A percentile compares a stretch with the other conserved stretches of the same genome.
phyloP scores from a whole-genome alignment of 2,329 filamentous ascomycete species.

The Leptographium wingfieldii region DNA sequence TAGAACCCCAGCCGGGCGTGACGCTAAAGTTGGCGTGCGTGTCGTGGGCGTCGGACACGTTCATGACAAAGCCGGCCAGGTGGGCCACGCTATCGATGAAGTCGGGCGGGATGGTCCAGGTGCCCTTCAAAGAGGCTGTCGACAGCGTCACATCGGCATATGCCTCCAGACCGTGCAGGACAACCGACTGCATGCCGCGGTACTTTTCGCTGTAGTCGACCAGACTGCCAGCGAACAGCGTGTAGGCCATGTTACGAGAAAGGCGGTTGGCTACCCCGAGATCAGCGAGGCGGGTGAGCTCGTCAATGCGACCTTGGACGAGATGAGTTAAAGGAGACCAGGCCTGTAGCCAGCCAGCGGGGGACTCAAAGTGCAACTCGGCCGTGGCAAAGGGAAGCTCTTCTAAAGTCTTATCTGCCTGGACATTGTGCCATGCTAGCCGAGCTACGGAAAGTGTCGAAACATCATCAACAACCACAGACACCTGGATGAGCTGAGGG shows the following conservation, averaged over 20 bases:
- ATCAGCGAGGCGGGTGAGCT: too few relatives aligned
- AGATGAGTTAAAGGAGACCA: too few relatives aligned
- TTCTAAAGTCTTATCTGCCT: too few relatives aligned
- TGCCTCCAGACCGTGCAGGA: conserved; percentile 2
- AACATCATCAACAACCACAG: too few relatives aligned
- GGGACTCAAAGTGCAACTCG: too few relatives aligned
- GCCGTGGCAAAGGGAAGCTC: too few relatives aligned
- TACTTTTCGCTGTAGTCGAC: conserved; percentile 1
- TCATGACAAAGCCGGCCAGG: conserved; percentile 28
- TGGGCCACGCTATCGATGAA: conserved; percentile 27
- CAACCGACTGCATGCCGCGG: conserved; percentile 1
- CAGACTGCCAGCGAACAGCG: background rate
- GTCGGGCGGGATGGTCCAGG: conserved; percentile 23
- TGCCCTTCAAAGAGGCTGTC: background rate
- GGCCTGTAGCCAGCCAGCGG: too few relatives aligned
- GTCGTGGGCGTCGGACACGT: conserved; percentile 19
- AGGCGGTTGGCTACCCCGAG: too few relatives aligned
- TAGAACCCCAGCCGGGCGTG: conserved; percentile 22
- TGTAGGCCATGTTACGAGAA: background rate
- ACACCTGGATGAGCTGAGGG: too few relatives aligned
- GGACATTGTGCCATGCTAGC: too few relatives aligned
- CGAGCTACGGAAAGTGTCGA: too few relatives aligned
- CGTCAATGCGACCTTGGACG: too few relatives aligned
- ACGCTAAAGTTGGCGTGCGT: conserved; percentile 20
- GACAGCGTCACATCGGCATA: background rate